Conservation (phyloP, 148 eudicot genomes). For the Rhododendron griersonianum region DNA sequence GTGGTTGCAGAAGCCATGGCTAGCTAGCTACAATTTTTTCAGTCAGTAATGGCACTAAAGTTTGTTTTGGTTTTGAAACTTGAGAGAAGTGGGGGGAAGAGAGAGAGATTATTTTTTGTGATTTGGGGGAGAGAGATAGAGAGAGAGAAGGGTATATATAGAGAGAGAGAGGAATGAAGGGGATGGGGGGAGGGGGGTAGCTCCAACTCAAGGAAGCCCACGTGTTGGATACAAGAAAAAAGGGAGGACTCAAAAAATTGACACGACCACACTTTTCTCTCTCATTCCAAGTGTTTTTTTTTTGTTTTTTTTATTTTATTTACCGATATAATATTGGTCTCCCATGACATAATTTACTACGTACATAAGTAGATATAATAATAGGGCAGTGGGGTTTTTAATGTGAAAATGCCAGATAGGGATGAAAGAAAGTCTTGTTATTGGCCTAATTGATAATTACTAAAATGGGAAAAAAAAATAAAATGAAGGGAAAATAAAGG, state of each 20-base stretch:
- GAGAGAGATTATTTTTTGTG: not conserved
- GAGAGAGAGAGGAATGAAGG: constrained; percentile 4
- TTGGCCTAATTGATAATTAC: not conserved
- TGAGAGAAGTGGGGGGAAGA: not conserved
- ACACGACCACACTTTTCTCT: constrained; percentile 15
- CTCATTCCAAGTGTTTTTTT: not conserved
- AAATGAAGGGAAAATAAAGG: not conserved
- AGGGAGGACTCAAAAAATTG: constrained; percentile 10
- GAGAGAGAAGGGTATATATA: constrained; percentile 15
- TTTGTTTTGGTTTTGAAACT: not conserved
- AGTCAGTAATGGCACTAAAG: not conserved
- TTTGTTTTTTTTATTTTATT: not conserved
- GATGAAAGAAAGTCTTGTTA: not conserved
- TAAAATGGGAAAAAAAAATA: not conserved
- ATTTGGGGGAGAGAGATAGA: not conserved
- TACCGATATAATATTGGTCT: not conserved
- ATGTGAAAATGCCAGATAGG: not conserved
- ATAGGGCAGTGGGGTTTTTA: not conserved
- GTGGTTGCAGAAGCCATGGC: constrained; percentile 18
- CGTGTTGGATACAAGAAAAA: constrained; percentile 20
- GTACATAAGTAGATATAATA: not conserved
- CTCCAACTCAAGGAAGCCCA: constrained; percentile 13
- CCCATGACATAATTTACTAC: not conserved
- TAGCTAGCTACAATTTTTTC: not conserved
- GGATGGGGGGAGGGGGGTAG: not conserved